Evolutionary conservation across 306 rosid species (phyloP), one percentile per base, ranked within the genome.

Genomic region (Oemleria cerasiformis): DNA sequence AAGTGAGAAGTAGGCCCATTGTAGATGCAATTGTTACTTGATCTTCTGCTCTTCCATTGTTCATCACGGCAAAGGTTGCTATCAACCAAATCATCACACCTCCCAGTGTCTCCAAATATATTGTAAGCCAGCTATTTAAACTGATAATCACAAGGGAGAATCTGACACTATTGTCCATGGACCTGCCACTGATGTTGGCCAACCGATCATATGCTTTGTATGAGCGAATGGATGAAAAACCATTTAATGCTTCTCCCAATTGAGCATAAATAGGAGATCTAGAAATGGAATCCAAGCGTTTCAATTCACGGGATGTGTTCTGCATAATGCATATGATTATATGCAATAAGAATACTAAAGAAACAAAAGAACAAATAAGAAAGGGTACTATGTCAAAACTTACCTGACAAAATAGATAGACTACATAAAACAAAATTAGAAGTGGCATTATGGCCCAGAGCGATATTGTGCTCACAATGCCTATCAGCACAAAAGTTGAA

Each of bases 191-290:
- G 4, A 87, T 85, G 44, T 53, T 69, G 34, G 92, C 88, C 86
- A 92, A 88, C 86, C 90, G 86, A 70, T 84, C 92, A 80, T 87
- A 88, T 4, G 93, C 93, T 77, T 90, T 85, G 76, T 90, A 92
- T 23, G 93, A 96, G 0, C 98, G 88, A 63, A 92, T 88, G 71
- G 85, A 81, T 39, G 93, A 78, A 68, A 90, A 81, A 65, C 98
- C 98, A 74, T 90, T 90, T 84, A 92, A 59, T 40, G 96, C 81
- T 88, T 92, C 98, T 51, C 97, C 98, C 73, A 92, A 92, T 56
- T 90, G 98, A 34, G 97, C 97, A 71, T 92, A 92, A 78, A 90
- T 82, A 39, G 98, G 98, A 61, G 98, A 92, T 75, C 97, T 86
- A 54, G 89, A 85, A 56, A 90, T 87, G 43, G 97, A 88, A 78